Evolutionary conservation across 2,329 filamentous ascomycete species (phyloP).

Genomic region (Phialemoniopsis sp.): DNA sequence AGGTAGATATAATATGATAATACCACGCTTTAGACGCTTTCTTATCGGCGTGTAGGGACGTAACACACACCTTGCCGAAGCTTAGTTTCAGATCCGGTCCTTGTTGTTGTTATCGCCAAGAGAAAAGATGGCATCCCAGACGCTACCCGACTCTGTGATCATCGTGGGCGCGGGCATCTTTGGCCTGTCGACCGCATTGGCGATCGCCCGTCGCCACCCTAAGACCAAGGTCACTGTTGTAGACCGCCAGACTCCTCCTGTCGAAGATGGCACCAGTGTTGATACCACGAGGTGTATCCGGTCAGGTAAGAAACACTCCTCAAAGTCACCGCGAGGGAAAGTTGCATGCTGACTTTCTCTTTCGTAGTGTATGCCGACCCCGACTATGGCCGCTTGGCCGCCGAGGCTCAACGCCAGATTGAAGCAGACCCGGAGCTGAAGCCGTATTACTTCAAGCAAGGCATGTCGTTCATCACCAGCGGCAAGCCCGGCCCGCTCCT

Average conservation of each 20-base stretch:
- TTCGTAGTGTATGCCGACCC: constrained; percentile 16
- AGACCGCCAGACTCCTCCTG: background rate
- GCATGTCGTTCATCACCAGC: constrained; percentile 16
- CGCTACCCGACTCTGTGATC: constrained; percentile 1
- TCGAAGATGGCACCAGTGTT: constrained; percentile 1
- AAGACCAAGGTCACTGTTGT: no score
- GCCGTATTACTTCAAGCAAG: constrained; percentile 14
- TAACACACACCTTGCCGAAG: no score
- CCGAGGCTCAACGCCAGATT: constrained; percentile 12
- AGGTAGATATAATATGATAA: no score
- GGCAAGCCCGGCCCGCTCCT: constrained; percentile 10
- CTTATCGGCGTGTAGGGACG: no score
- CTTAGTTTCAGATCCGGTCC: no score
- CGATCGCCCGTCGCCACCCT: constrained; percentile 1
- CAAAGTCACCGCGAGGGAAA: no score
- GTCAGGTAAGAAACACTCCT: no score
- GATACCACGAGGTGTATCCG: constrained; percentile 4
- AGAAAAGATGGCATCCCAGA: background rate
- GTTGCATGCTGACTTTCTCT: no score
- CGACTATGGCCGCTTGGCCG: constrained; percentile 14
- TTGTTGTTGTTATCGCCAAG: no score
- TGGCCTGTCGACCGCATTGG: constrained; percentile 5
- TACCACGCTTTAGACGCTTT: no score
- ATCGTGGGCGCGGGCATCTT: constrained; percentile 8
- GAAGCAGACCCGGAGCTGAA: constrained; percentile 12